Conservation (phyloP, 495 filamentous ascomycete genomes). For the Acidomyces sp. region DNA sequence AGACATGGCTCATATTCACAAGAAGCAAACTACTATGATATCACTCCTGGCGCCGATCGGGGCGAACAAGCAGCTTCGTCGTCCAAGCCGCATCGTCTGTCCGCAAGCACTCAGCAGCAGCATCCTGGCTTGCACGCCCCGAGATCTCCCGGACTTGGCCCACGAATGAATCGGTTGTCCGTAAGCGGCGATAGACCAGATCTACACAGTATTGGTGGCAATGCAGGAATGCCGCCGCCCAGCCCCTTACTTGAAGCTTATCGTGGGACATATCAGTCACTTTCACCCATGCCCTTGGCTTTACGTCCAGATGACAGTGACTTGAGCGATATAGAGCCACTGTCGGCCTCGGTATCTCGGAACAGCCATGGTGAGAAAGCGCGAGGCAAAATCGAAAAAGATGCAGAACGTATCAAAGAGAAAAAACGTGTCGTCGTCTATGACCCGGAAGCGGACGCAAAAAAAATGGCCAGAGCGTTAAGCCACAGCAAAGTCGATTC, state of each 20-base stretch:
- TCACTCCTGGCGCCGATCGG: slow-evolving; percentile 11
- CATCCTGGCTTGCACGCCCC: slow-evolving; percentile 5
- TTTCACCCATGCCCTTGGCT: slow-evolving; percentile 88
- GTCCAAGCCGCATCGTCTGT: neutral
- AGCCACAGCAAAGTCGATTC: slow-evolving; percentile 50
- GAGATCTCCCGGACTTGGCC: slow-evolving; percentile 16
- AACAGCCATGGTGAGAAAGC: neutral
- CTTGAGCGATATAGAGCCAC: slow-evolving; percentile 24
- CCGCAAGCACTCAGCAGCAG: neutral
- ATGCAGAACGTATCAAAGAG: slow-evolving; percentile 9
- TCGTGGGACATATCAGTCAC: slow-evolving; percentile 84
- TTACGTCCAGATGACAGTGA: slow-evolving; percentile 33
- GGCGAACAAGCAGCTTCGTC: slow-evolving; percentile 2
- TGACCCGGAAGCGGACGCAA: slow-evolving; percentile 66
- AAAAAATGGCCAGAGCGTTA: slow-evolving; percentile 59
- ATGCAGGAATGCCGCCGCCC: slow-evolving; percentile 22
- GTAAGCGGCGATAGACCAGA: slow-evolving; percentile 20
- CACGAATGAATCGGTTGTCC: slow-evolving; percentile 27
- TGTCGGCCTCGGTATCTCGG: slow-evolving; percentile 2
- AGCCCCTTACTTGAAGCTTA: slow-evolving; percentile 88
- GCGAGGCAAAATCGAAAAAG: slow-evolving; percentile 9
- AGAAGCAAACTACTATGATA: slow-evolving; percentile 13
- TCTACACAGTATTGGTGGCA: neutral
- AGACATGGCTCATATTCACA: slow-evolving; percentile 4
- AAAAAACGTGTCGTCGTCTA: slow-evolving; percentile 51